These are phyloP conservation scores for Carpinus fangiana DNA, from an alignment of 306 rosid genomes.

Conservation along the genomic window DNA sequence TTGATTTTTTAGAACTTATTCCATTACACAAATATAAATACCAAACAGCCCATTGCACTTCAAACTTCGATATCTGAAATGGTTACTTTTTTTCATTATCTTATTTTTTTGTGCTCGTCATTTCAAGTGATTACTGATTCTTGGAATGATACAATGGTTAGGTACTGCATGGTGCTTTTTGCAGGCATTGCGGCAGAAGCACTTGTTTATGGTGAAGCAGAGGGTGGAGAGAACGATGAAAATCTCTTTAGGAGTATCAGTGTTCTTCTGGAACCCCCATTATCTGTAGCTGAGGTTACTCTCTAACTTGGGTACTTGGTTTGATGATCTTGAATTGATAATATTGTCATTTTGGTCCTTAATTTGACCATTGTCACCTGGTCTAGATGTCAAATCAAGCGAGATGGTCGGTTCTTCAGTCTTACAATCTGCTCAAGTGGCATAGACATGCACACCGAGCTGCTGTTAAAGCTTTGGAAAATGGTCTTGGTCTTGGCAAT, in stretches of 20 bases:
- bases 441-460: conserved; percentile 78
- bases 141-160: conserved; percentile 33
- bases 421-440: conserved; percentile 95
- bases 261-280: conserved; percentile 81
- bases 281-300: conserved; percentile 74
- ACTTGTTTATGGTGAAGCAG: conserved; percentile 91
- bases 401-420: conserved; percentile 93
- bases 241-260: conserved; percentile 77
- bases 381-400: conserved; percentile 94
- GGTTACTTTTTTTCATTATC: background rate
- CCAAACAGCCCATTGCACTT: background rate
- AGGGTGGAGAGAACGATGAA: conserved; percentile 99
- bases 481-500: conserved; percentile 63
- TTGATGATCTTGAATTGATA: conserved; percentile 11
- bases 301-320: conserved; percentile 22
- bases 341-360: conserved; percentile 9
- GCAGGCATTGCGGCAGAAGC: conserved; percentile 99
- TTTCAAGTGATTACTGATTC: conserved; percentile 26
- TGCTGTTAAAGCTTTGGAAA: conserved; percentile 86
- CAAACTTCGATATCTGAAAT: background rate
- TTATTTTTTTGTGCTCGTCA: background rate
- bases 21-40: background rate
- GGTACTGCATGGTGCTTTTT: conserved; percentile 98
- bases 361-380: conserved; percentile 16
- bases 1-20: background rate